Percentiles rank a stretch among this genome's conserved stretches.
Evolutionary conservation across 2,329 filamentous ascomycete genomes (phyloP).

Genomic region (Aspergillus amoenus): DNA sequence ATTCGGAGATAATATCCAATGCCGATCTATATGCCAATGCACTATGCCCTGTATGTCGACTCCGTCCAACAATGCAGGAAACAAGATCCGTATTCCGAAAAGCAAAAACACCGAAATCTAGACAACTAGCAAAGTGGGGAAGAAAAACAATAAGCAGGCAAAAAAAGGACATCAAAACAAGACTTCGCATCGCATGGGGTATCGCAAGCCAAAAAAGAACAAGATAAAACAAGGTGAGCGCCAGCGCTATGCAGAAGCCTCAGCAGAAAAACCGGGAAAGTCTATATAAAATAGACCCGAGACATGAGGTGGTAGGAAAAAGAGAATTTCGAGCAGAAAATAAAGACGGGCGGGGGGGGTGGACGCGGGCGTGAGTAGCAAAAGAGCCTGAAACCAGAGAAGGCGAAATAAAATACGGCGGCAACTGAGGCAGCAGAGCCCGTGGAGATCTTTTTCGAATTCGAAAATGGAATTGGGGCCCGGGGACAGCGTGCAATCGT

Average conservation of each 20-base stretch:
- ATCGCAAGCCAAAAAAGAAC: neutral
- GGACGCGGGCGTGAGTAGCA: neutral
- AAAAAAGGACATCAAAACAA: neutral
- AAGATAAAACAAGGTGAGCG: neutral
- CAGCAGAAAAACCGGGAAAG: neutral
- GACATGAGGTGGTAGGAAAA: neutral
- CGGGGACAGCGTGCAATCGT: neutral
- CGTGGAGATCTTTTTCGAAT: neutral
- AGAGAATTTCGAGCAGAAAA: neutral
- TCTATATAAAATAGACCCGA: neutral
- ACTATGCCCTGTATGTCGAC: too few species aligned
- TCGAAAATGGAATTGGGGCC: neutral
- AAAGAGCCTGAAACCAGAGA: neutral
- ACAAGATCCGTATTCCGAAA: too few species aligned
- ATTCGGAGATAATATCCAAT: too few species aligned
- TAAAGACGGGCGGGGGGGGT: neutral
- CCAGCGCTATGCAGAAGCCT: neutral
- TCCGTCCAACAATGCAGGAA: too few species aligned
- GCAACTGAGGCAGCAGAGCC: neutral
- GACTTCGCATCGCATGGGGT: too few species aligned
- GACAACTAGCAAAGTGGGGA: too few species aligned
- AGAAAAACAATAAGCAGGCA: neutral
- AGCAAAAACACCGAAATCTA: too few species aligned
- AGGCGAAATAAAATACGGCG: neutral
- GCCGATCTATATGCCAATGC: too few species aligned